These are phyloP conservation scores for Rhododendron kiyosumense DNA, from an alignment of 148 eudicot species.

Conservation along the genomic window DNA sequence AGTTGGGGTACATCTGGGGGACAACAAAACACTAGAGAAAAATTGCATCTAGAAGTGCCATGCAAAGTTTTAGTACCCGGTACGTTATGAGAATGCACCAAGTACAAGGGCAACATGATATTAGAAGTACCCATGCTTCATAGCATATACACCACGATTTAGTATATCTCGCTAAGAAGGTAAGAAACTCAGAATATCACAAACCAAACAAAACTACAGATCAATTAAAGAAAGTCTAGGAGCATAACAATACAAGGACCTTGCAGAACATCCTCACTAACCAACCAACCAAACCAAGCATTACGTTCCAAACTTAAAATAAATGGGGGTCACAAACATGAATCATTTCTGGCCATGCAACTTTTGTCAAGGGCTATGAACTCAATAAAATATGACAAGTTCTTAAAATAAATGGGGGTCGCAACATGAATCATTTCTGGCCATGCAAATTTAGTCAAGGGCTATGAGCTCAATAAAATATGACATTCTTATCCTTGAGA, in stretches of 20 bases:
- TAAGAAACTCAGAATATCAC: background rate
- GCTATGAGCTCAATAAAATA: background rate
- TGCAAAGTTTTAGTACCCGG: too few species aligned
- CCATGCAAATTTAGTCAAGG: background rate
- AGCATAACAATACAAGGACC: background rate
- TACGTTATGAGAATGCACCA: too few species aligned
- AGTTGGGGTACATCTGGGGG: background rate
- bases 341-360: background rate
- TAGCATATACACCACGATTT: too few species aligned
- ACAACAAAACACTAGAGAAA: too few species aligned
- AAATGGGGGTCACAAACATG: background rate
- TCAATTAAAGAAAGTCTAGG: background rate
- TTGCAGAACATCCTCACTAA: too few species aligned
- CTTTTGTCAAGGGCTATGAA: background rate
- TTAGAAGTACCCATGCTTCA: too few species aligned
- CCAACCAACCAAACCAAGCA: too few species aligned
- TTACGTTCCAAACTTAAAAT: too few species aligned
- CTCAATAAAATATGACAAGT: background rate
- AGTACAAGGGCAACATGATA: too few species aligned
- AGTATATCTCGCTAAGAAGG: too few species aligned
- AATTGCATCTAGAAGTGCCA: too few species aligned
- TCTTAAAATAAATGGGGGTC: background rate
- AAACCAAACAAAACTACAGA: background rate
- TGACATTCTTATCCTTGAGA: background rate
- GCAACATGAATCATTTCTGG: background rate